phyloP scores from a whole-genome alignment of 352 stramenopile species.

The Salisapilia sapeloensis region DNA sequence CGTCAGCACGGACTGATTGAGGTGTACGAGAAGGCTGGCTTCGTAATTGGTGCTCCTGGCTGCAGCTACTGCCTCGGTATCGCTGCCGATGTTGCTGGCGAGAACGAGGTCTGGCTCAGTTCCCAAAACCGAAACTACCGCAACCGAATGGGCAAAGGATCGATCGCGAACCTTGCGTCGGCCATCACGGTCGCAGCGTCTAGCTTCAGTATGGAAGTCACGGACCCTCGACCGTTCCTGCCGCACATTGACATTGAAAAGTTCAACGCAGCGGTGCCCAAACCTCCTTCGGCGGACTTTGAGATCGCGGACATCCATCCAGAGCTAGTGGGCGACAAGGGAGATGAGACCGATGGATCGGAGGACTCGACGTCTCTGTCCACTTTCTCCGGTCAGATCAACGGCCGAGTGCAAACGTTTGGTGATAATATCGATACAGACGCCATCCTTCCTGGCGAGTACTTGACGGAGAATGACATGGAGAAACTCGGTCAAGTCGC shows the following conservation, averaged over 20 bases:
- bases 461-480: constrained; percentile 73
- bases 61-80: constrained; percentile 76
- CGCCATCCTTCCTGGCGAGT: constrained; percentile 71
- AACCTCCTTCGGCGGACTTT: constrained; percentile 20
- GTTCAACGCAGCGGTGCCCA: constrained; percentile 39
- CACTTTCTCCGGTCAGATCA: constrained; percentile 32
- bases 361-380: constrained; percentile 12
- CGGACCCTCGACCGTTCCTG: constrained; percentile 56
- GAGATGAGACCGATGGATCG: constrained; percentile 5
- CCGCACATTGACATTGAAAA: constrained; percentile 51
- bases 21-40: constrained; percentile 67
- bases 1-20: constrained; percentile 51
- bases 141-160: constrained; percentile 75
- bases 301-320: constrained; percentile 25
- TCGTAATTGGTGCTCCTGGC: constrained; percentile 51
- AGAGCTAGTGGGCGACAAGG: constrained; percentile 22
- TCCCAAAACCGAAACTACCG: constrained; percentile 79
- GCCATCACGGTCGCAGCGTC: constrained; percentile 68
- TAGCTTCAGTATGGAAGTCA: constrained; percentile 69
- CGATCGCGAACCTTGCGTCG: constrained; percentile 64
- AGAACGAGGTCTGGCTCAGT: constrained; percentile 74
- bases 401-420: constrained; percentile 61
- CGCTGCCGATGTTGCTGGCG: constrained; percentile 57
- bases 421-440: constrained; percentile 84
- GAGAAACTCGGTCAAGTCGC: constrained; percentile 68